Evolutionary conservation across 352 stramenopile genomes (phyloP).

Genomic region (Phytophthora litchii): DNA sequence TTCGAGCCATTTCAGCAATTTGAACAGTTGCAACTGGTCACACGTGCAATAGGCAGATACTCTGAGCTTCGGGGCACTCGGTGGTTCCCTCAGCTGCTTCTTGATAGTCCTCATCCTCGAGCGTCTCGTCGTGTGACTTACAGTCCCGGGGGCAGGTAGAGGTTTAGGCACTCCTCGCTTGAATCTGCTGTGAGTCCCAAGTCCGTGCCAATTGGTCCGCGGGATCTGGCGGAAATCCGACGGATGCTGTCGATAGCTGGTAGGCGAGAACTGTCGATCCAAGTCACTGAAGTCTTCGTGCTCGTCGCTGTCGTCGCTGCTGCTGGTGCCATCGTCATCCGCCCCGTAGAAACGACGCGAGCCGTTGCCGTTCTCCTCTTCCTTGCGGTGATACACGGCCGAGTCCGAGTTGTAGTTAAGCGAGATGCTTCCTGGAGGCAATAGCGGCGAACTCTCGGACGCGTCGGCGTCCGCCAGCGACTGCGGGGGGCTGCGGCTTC

Average conservation of each 20-base stretch:
- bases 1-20: conserved; percentile 89
- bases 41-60: conserved; percentile 88
- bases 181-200: conserved; percentile 54
- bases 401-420: conserved; percentile 91
- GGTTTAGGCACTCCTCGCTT: conserved; percentile 47
- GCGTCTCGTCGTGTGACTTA: conserved; percentile 77
- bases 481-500: conserved; percentile 21
- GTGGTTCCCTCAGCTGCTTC: conserved; percentile 75
- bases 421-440: conserved; percentile 49
- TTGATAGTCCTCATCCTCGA: conserved; percentile 88
- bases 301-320: conserved; percentile 47
- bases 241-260: conserved; percentile 42
- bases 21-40: conserved; percentile 85
- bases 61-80: conserved; percentile 75
- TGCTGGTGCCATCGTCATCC: conserved; percentile 9
- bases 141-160: conserved; percentile 41
- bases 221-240: conserved; percentile 48
- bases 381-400: conserved; percentile 69
- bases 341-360: conserved; percentile 18
- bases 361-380: conserved; percentile 26
- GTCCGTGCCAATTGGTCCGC: conserved; percentile 62
- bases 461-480: conserved; percentile 31
- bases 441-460: conserved; percentile 54
- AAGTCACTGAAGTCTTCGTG: conserved; percentile 40
- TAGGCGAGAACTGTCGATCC: conserved; percentile 49